A percentile compares a stretch with the other conserved stretches of the same genome.
Evolutionary conservation across 139 green algal species (phyloP).

Genomic region (Chlamydomonas sphaeroides): DNA sequence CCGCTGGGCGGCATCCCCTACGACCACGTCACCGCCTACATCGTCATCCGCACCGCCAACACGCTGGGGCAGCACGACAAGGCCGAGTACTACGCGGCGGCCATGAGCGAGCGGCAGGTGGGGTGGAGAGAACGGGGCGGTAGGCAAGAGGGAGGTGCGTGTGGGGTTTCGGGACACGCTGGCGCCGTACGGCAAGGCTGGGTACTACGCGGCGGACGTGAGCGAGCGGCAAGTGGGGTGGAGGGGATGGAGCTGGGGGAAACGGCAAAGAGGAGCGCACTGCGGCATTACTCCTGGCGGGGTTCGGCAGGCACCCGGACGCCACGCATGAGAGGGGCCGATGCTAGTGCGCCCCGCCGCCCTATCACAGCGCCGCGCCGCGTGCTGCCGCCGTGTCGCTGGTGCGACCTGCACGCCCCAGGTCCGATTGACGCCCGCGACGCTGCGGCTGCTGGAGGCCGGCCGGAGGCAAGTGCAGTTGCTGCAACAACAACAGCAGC

Average conservation of each 20-base stretch:
- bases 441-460: not conserved
- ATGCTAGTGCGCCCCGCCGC: not conserved
- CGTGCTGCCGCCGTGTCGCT: too few species aligned
- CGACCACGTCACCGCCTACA: conserved; percentile 45
- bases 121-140: too few species aligned
- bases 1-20: conserved; percentile 34
- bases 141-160: too few species aligned
- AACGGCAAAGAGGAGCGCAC: too few species aligned
- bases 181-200: not conserved
- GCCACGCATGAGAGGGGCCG: too few species aligned
- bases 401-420: not conserved
- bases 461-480: not conserved
- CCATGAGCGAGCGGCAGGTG: conserved; percentile 36
- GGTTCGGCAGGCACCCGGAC: too few species aligned
- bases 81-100: conserved; percentile 40
- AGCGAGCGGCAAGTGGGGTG: conserved; percentile 31
- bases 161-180: too few species aligned
- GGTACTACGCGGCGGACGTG: conserved; percentile 23
- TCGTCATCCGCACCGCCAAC: conserved; percentile 47
- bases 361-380: not conserved
- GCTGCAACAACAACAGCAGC: not conserved
- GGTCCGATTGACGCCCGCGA: not conserved
- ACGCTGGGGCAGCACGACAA: conserved; percentile 39
- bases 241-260: too few species aligned
- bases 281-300: not conserved